Percentiles rank a stretch among this genome's conserved stretches.
phyloP scores from a whole-genome alignment of 768 basidiomycete species.

The Clitopilus hobsonii region DNA sequence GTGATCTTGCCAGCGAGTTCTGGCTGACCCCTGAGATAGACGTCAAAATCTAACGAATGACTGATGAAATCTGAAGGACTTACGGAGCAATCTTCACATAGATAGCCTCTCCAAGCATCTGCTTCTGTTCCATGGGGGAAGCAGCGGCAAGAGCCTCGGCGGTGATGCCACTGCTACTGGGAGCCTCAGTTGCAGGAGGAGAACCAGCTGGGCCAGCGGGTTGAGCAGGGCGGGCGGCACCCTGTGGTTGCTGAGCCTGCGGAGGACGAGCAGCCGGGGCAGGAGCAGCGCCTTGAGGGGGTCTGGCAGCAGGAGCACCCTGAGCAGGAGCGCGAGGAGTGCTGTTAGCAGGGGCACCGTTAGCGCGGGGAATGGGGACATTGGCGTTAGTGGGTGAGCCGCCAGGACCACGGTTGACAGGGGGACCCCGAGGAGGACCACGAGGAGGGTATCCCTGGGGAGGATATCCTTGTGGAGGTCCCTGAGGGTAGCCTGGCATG shows the following conservation, averaged over 20 bases:
- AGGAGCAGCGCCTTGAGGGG: slow-evolving; percentile 37
- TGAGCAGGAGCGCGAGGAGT: slow-evolving; percentile 44
- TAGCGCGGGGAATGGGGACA: slow-evolving; percentile 61
- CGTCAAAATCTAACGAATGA: slow-evolving; percentile 11
- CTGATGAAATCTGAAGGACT: slow-evolving; percentile 27
- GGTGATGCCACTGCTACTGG: slow-evolving; percentile 43
- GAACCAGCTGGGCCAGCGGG: slow-evolving; percentile 29
- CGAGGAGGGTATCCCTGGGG: slow-evolving; percentile 64
- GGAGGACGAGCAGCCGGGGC: slow-evolving; percentile 19
- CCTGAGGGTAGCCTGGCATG: slow-evolving; percentile 66
- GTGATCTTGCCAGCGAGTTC: slow-evolving; percentile 98
- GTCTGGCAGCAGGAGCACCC: slow-evolving; percentile 43
- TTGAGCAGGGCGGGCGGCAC: slow-evolving; percentile 32
- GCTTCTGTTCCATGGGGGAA: slow-evolving; percentile 90
- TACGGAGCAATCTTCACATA: slow-evolving; percentile 87
- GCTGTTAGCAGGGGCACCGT: slow-evolving; percentile 53
- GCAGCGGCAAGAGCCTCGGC: slow-evolving; percentile 51
- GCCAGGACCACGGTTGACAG: slow-evolving; percentile 62
- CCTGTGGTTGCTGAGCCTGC: slow-evolving; percentile 21
- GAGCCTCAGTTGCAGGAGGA: slow-evolving; percentile 43
- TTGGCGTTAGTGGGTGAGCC: slow-evolving; percentile 65
- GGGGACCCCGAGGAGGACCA: slow-evolving; percentile 57
- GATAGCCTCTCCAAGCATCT: slow-evolving; percentile 95
- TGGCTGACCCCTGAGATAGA: slow-evolving; percentile 60
- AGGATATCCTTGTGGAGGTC: slow-evolving; percentile 69